A percentile compares a stretch with the other conserved stretches of the same genome.
These are phyloP conservation scores for Exsudoporus frostii DNA, from an alignment of 768 basidiomycete genomes.

Conservation along the genomic window DNA sequence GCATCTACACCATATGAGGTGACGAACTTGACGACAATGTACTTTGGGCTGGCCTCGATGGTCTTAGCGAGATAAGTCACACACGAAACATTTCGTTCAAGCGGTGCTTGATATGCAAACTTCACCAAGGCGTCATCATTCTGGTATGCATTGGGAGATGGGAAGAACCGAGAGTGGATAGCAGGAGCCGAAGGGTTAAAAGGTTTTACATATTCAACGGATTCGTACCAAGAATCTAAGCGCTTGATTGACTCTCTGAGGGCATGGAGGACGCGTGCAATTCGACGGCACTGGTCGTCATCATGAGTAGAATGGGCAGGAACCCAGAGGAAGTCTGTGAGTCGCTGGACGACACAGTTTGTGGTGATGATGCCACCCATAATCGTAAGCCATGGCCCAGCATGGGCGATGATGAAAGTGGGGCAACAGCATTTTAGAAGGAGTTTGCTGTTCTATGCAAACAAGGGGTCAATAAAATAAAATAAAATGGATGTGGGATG, in stretches of 20 bases:
- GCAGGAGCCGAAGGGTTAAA: neutral
- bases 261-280: conserved; percentile 22
- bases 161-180: conserved; percentile 18
- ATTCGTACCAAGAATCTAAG: conserved; percentile 23
- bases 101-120: conserved; percentile 20
- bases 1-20: conserved; percentile 30
- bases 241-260: conserved; percentile 14
- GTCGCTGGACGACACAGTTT: conserved; percentile 30
- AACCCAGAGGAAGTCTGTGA: conserved; percentile 33
- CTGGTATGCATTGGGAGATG: conserved; percentile 7
- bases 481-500: neutral
- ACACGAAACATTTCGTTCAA: conserved; percentile 18
- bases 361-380: conserved; percentile 32
- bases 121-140: neutral
- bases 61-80: conserved; percentile 25
- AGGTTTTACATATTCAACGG: neutral
- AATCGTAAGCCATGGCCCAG: conserved; percentile 28
- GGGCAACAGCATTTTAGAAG: conserved; percentile 27
- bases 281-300: conserved; percentile 9
- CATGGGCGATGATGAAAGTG: conserved; percentile 21
- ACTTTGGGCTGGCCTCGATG: neutral
- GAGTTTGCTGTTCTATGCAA: conserved; percentile 7
- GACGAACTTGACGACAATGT: conserved; percentile 38
- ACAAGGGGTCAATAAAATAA: neutral
- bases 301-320: conserved; percentile 16